phyloP scores from a whole-genome alignment of 768 basidiomycete species.

The Kockovaella imperatae region DNA sequence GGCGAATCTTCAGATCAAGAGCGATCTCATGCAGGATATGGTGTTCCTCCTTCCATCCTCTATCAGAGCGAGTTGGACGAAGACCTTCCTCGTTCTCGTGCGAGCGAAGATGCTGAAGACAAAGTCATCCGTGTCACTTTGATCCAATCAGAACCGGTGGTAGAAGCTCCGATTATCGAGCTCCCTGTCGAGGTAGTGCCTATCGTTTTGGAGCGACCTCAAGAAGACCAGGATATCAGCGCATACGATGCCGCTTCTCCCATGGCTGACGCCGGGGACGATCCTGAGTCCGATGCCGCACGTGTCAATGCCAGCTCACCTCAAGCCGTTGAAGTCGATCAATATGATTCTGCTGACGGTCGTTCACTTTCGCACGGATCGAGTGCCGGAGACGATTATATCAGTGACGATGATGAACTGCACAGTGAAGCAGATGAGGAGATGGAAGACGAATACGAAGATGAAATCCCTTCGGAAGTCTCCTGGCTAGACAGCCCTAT shows the following conservation, averaged over 20 bases:
- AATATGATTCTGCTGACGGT: neutral
- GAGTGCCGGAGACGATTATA: constrained; percentile 1
- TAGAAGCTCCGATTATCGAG: neutral
- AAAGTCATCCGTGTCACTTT: neutral
- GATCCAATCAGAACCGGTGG: neutral
- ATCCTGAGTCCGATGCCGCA: no score
- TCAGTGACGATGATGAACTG: neutral
- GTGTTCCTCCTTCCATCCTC: constrained; percentile 16
- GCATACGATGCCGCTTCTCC: neutral
- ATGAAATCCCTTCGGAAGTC: neutral
- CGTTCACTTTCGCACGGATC: neutral
- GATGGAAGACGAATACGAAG: neutral
- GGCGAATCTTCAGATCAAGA: constrained; percentile 4
- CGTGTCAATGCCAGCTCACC: no score
- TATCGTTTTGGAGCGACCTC: no score
- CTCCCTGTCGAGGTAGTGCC: neutral
- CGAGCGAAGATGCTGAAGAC: neutral
- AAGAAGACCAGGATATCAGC: constrained; percentile 1
- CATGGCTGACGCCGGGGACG: no score
- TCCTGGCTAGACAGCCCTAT: neutral
- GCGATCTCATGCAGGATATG: constrained; percentile 2
- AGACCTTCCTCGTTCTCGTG: neutral
- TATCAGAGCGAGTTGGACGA: constrained; percentile 19
- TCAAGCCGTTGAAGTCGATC: neutral
- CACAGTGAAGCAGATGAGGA: constrained; percentile 3